Conservation (phyloP, 306 rosid genomes). For the Quercus bicolor region DNA sequence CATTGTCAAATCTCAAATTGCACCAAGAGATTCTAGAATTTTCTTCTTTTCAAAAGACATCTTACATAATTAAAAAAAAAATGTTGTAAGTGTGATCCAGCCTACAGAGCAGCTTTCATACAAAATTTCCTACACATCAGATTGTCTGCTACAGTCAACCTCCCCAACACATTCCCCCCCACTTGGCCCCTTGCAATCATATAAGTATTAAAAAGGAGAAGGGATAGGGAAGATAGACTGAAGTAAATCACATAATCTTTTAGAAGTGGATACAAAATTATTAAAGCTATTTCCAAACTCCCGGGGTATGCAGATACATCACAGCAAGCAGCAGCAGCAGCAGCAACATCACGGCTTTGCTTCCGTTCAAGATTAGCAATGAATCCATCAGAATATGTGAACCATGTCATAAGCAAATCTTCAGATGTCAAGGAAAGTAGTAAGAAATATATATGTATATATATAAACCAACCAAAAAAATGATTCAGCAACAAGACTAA, state of each 20-base stretch:
- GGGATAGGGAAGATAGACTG: background rate
- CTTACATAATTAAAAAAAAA: too few species aligned
- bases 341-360: slow-evolving; percentile 6
- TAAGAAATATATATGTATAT: background rate
- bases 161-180: too few species aligned
- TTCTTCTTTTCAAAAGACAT: too few species aligned
- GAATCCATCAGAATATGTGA: slow-evolving; percentile 71
- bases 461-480: background rate
- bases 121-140: background rate
- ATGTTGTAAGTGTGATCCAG: background rate
- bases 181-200: background rate
- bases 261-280: background rate
- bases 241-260: background rate
- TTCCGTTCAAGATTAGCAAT: slow-evolving; percentile 4
- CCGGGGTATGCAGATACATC: background rate
- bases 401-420: slow-evolving; percentile 94
- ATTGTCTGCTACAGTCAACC: too few species aligned
- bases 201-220: background rate
- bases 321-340: background rate
- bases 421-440: slow-evolving; percentile 46
- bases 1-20: too few species aligned
- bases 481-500: background rate
- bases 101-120: background rate
- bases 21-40: too few species aligned
- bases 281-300: background rate